Conservation (phyloP, 2,329 filamentous ascomycete species). For the Akanthomyces uredinophilus region DNA sequence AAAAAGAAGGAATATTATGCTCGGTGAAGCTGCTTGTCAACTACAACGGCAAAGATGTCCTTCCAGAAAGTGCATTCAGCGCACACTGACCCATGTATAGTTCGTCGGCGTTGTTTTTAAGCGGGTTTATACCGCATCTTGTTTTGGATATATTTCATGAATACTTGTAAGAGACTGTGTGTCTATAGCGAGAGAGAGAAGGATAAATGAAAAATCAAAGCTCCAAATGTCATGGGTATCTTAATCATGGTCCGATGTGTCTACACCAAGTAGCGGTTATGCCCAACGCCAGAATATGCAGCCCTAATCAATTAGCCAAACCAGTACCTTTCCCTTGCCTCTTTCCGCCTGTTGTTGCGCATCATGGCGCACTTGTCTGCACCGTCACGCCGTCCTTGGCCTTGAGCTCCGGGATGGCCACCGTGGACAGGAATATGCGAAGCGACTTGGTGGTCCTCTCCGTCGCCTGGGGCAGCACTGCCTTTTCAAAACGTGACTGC, state of each 20-base stretch:
- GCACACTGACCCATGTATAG: background rate
- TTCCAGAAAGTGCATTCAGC: background rate
- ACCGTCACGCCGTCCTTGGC: slow-evolving; percentile 40
- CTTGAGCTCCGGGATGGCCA: slow-evolving; percentile 51
- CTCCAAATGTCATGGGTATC: slow-evolving; percentile 9
- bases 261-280: background rate
- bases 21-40: background rate
- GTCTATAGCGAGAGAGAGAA: background rate
- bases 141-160: slow-evolving; percentile 4
- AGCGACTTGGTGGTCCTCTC: slow-evolving; percentile 48
- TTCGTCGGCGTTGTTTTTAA: background rate
- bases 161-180: background rate
- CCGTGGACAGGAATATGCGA: slow-evolving; percentile 54
- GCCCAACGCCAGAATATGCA: slow-evolving; percentile 13
- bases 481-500: slow-evolving; percentile 51
- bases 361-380: slow-evolving; percentile 38
- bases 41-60: background rate
- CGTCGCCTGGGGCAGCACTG: slow-evolving; percentile 42
- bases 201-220: background rate
- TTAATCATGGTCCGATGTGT: background rate
- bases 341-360: background rate
- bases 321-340: background rate
- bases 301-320: background rate
- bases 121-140: slow-evolving; percentile 1
- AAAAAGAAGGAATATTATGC: background rate